Conservation (phyloP, 2,329 filamentous ascomycete species). For the Emergomyces africanus region DNA sequence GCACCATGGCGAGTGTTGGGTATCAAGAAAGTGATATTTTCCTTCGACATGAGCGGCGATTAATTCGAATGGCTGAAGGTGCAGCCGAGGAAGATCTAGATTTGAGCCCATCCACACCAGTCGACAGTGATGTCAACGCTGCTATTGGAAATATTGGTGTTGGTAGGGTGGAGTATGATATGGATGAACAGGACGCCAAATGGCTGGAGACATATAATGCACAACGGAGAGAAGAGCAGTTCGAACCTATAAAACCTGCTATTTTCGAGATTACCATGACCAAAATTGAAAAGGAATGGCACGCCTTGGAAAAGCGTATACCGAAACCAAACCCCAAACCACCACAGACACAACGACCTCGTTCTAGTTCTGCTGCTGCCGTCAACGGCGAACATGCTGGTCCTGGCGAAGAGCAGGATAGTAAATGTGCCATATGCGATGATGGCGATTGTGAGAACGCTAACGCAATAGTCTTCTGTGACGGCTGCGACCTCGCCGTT, state of each 20-base stretch:
- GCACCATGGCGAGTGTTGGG: constrained; percentile 88
- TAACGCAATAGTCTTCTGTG: constrained; percentile 97
- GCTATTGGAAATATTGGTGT: constrained; percentile 41
- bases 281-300: constrained; percentile 98
- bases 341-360: constrained; percentile 81
- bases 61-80: constrained; percentile 52
- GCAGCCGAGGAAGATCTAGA: constrained; percentile 53
- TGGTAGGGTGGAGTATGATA: constrained; percentile 92
- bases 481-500: constrained; percentile 92
- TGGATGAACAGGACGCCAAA: constrained; percentile 98
- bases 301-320: constrained; percentile 88
- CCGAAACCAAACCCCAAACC: constrained; percentile 95
- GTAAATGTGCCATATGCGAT: constrained; percentile 94
- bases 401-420: constrained; percentile 83
- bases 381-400: constrained; percentile 83
- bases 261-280: constrained; percentile 97
- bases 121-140: constrained; percentile 46
- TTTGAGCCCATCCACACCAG: constrained; percentile 39
- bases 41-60: constrained; percentile 57
- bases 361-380: constrained; percentile 86
- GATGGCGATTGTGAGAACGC: constrained; percentile 99
- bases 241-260: constrained; percentile 78
- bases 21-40: constrained; percentile 94
- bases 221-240: constrained; percentile 58
- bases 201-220: constrained; percentile 81